Base-by-base conservation (phyloP, 116 monocot species). In the Thalassia testudinum region DNA sequence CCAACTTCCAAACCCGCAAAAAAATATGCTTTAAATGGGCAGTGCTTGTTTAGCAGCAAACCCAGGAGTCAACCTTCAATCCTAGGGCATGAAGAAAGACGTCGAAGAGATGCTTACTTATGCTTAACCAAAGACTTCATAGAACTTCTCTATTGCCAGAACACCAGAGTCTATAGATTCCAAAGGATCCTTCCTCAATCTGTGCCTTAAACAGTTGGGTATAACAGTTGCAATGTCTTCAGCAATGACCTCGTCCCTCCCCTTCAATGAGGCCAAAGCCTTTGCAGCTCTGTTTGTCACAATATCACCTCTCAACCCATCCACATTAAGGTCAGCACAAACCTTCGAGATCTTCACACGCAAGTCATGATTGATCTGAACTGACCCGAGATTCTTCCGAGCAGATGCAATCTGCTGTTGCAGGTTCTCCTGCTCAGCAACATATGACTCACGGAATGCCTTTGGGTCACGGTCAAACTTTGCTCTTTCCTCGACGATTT, bases 171-270 rank as follows among this genome's bases (percentile, higher is more conserved):
- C 99, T 43, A 99, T 99, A 0, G 91, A 90, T 58, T 99, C 99
- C 55, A 99, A 61, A 4, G 99, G 99, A 65, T 99, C 99, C 78
- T 99, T 99, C 71, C 99, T 40, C 5, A 99, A 82, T 58, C 99
- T 73, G 64, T 99, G 99, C 71, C 99, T 86, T 73, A 99, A 78
- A 59, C 99, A 90, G 53, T 99, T 99, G 1, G 99, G 99, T 26
- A 99, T 99, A 17, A 99, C 99, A 12, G 99, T 90, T 0, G 86
- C 91, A 0, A 99, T 90, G 56, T 99, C 99, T 24, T 99, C 91
- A 10, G 78, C 44, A 0, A 62, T 75, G 43, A 99, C 99, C 29
- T 57, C 71, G 25, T 91, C 91, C 56, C 91, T 86, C 24, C 83
- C 91, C 52, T 99, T 99, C 54, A 99, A 49, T 28, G 99, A 77